Conservation (phyloP, 257 asterid genomes). For the Solanum rostratum region DNA sequence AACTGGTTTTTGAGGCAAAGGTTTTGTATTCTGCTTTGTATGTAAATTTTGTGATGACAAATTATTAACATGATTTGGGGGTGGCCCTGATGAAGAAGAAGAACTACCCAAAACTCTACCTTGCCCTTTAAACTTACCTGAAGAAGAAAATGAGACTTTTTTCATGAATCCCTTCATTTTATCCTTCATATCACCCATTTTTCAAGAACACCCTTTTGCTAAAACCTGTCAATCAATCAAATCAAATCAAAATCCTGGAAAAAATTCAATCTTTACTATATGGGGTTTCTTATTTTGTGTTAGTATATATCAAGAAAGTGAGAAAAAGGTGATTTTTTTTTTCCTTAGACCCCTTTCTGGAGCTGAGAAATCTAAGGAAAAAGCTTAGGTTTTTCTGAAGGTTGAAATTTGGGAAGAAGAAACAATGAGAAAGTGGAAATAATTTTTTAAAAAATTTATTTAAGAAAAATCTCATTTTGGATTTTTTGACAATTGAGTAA, state of each 20-base stretch:
- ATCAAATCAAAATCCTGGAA: neutral
- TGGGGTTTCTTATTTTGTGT: neutral
- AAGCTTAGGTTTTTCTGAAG: neutral
- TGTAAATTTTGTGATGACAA: constrained; percentile 13
- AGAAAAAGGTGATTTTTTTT: neutral
- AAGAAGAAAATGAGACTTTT: constrained; percentile 61
- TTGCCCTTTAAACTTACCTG: constrained; percentile 85
- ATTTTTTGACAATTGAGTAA: neutral
- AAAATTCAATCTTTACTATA: neutral
- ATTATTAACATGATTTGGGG: constrained; percentile 8
- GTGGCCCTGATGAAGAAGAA: constrained; percentile 23
- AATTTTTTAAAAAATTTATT: neutral
- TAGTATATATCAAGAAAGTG: neutral
- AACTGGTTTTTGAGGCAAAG: constrained; percentile 16
- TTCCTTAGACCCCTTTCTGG: neutral
- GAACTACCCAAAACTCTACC: constrained; percentile 79
- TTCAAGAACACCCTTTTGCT: neutral
- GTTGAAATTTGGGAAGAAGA: neutral
- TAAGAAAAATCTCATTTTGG: neutral
- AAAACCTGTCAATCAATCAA: neutral
- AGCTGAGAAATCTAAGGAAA: neutral
- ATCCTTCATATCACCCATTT: constrained; percentile 83
- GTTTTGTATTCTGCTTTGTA: constrained; percentile 5
- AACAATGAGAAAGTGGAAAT: neutral
- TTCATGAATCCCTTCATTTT: constrained; percentile 88